Evolutionary conservation across 495 filamentous ascomycete species (phyloP), one percentile per base, ranked within the genome.

Genomic region (Parachaetomium inaequale): DNA sequence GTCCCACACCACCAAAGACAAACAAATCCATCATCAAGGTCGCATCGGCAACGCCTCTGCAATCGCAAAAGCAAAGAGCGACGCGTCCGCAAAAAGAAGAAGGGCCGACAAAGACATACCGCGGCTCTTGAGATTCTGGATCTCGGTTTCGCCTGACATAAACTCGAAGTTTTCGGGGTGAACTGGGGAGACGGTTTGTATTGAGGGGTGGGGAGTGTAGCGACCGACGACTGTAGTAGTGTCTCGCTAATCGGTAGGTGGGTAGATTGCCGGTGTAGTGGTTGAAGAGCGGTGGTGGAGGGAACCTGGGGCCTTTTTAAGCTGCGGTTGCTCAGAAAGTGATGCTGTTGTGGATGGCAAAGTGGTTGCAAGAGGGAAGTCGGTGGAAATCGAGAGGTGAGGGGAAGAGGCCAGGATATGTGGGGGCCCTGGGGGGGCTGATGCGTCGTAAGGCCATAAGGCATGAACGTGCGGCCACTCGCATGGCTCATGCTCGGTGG

Each of bases 131-230:
- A 97, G 91, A 86, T 98, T 97, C 58, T 66, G 55, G 64, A 66
- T 97, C 46, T 66, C 63, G 63, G 51, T 66, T 94, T 96, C 90
- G 91, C 96, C 96, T 88, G 92, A 96, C 93, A 96, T 97, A 96
- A 95, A 96, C 89, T 91, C 71, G 80, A 75, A 77, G 75, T 81
- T 82, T 75, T 62, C 66, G 78, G 77, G 79, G 71, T 70, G 66
- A 71, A 68, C 72, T 69, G 64, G 77, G 78, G 69, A 80, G 72
- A 76, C 63, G 75, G 72, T 68, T 75, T 68, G 62, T 69, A 65
- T 73, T 69, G 65, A 66, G 63, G 58, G 68, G 68, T 56, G 63
- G 42, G 64, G 71, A 51, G 55, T 70, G 66, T 63, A 78, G 78
- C 77, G 78, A 81, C 72, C 69, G 77, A 79, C 76, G 63, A 73